A percentile compares a stretch with the other conserved stretches of the same genome.
Evolutionary conservation across 2,329 filamentous ascomycete genomes (phyloP).

Genomic region (Beauveria sp.): DNA sequence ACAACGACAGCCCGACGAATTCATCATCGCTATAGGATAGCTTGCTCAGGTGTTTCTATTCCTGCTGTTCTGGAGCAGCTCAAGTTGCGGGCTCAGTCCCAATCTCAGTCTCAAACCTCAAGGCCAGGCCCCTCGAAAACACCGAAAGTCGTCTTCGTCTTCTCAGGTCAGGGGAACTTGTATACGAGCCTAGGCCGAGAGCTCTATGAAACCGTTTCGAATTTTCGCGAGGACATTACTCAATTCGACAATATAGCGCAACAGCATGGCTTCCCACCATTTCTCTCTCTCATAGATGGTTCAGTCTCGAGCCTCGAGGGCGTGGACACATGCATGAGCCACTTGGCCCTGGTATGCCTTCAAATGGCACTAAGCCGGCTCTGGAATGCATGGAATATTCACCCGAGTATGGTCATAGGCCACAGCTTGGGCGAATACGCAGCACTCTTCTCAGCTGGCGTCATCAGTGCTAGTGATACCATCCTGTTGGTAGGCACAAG

Average conservation of each 20-base stretch:
- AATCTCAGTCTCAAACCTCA: not conserved
- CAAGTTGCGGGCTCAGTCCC: not conserved
- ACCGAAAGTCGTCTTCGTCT: constrained; percentile 17
- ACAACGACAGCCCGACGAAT: constrained; percentile 59
- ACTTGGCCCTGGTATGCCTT: constrained; percentile 23
- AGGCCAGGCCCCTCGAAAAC: not conserved
- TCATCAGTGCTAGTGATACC: constrained; percentile 62
- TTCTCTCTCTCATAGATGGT: not conserved
- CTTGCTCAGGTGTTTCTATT: constrained; percentile 38
- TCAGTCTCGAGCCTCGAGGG: not conserved
- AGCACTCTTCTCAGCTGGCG: constrained; percentile 61
- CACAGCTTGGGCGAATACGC: constrained; percentile 68
- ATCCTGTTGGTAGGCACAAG: constrained; percentile 64
- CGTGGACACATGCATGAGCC: not conserved
- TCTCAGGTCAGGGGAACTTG: constrained; percentile 48
- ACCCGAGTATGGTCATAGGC: constrained; percentile 43
- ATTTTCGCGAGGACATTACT: not conserved
- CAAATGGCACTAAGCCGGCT: constrained; percentile 44
- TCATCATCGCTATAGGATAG: constrained; percentile 51
- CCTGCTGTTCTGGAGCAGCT: constrained; percentile 18
- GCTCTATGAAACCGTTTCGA: constrained; percentile 24
- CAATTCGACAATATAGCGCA: not conserved
- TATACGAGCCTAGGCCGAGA: constrained; percentile 45
- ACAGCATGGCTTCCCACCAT: not conserved
- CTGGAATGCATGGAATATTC: constrained; percentile 44